phyloP scores from a whole-genome alignment of 352 stramenopile species.

The Globisporangium splendens region DNA sequence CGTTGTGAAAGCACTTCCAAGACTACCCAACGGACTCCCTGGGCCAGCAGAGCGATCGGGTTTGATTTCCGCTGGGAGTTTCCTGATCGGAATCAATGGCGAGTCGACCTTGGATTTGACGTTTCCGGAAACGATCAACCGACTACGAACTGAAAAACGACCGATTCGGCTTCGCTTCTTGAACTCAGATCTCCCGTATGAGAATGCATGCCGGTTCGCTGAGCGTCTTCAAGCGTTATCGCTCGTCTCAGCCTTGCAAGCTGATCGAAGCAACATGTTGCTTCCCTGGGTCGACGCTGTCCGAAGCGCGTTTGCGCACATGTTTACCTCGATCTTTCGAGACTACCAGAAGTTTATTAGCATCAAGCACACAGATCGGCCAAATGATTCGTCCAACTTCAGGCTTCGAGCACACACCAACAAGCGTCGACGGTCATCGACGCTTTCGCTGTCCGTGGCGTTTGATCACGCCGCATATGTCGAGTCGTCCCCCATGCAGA shows the following conservation, averaged over 20 bases:
- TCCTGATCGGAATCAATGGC: constrained; percentile 71
- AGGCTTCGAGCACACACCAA: not conserved
- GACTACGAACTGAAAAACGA: constrained; percentile 37
- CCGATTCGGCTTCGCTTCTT: constrained; percentile 63
- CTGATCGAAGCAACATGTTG: constrained; percentile 35
- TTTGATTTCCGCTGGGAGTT: constrained; percentile 47
- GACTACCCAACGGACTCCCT: constrained; percentile 49
- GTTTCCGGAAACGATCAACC: constrained; percentile 63
- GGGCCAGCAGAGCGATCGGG: constrained; percentile 61
- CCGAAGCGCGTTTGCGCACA: constrained; percentile 50
- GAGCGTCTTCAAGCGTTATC: constrained; percentile 51
- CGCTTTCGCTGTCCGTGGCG: constrained; percentile 41
- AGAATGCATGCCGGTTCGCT: constrained; percentile 57
- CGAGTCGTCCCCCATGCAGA: constrained; percentile 13
- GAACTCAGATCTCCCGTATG: constrained; percentile 42
- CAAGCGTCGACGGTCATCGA: constrained; percentile 37
- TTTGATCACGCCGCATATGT: constrained; percentile 53
- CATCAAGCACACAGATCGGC: constrained; percentile 26
- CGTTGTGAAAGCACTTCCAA: constrained; percentile 65
- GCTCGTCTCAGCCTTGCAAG: constrained; percentile 44
- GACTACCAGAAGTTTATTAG: constrained; percentile 50
- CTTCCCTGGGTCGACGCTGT: constrained; percentile 60
- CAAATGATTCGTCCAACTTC: not conserved
- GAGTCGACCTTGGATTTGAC: constrained; percentile 56
- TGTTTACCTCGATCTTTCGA: constrained; percentile 66